Evolutionary conservation across 352 stramenopile species (phyloP).

Genomic region (Phytophthora ohioensis): DNA sequence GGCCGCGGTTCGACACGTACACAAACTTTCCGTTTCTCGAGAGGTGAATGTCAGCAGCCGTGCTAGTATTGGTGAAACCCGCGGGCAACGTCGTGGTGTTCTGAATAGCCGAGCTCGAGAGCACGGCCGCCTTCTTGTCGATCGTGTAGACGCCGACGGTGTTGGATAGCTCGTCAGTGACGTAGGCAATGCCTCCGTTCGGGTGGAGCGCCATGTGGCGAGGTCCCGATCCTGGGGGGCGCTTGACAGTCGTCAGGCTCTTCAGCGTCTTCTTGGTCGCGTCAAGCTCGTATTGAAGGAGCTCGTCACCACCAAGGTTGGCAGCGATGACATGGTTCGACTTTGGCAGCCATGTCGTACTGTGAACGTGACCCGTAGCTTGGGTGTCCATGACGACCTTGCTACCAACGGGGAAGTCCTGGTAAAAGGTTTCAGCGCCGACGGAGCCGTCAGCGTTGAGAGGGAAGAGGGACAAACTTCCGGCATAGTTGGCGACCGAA

Average conservation of each 20-base stretch:
- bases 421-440: slow-evolving; percentile 38
- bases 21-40: slow-evolving; percentile 60
- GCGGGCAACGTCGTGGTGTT: slow-evolving; percentile 60
- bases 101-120: slow-evolving; percentile 46
- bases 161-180: slow-evolving; percentile 66
- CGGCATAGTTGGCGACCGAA: slow-evolving; percentile 67
- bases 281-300: slow-evolving; percentile 62
- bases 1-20: slow-evolving; percentile 69
- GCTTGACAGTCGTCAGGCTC: slow-evolving; percentile 28
- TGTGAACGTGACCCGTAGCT: slow-evolving; percentile 65
- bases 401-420: slow-evolving; percentile 52
- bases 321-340: slow-evolving; percentile 53
- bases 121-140: slow-evolving; percentile 27
- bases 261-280: slow-evolving; percentile 45
- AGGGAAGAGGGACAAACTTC: slow-evolving; percentile 64
- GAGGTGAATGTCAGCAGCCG: slow-evolving; percentile 56
- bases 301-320: slow-evolving; percentile 67
- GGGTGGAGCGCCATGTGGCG: slow-evolving; percentile 70
- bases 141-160: slow-evolving; percentile 64
- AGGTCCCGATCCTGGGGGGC: slow-evolving; percentile 53
- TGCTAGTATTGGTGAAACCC: slow-evolving; percentile 38
- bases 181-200: slow-evolving; percentile 53
- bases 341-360: slow-evolving; percentile 59
- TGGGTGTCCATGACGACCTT: slow-evolving; percentile 50
- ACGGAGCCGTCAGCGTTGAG: slow-evolving; percentile 57